These are phyloP conservation scores for Calonectria pseudoturangicola DNA, from an alignment of 2,329 filamentous ascomycete species.

Conservation along the genomic window DNA sequence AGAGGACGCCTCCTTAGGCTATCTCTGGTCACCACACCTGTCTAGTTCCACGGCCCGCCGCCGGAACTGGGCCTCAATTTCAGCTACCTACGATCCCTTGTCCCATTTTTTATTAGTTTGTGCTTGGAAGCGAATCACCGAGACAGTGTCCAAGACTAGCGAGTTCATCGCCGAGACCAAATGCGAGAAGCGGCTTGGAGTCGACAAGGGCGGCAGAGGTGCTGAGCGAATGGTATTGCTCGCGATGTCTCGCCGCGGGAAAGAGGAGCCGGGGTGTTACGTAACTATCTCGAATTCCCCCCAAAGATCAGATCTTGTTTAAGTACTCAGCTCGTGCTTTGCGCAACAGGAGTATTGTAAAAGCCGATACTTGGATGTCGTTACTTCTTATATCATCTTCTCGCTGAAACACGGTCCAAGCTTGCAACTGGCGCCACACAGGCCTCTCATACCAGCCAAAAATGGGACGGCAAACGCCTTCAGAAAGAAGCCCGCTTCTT, in stretches of 20 bases:
- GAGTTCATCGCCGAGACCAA: not conserved
- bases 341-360: not conserved
- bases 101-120: not conserved
- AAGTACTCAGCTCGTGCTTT: not conserved
- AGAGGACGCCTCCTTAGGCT: not conserved
- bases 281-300: not conserved
- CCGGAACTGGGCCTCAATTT: not conserved
- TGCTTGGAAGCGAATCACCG: not conserved
- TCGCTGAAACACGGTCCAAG: not conserved
- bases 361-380: not conserved
- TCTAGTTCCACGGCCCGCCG: not conserved
- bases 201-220: no score
- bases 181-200: not conserved
- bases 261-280: not conserved
- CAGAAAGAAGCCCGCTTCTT: constrained; percentile 18
- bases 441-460: not conserved
- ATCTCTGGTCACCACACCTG: not conserved
- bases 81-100: not conserved
- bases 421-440: no score
- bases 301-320: not conserved
- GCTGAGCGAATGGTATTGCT: not conserved
- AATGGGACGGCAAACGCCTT: not conserved
- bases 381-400: not conserved
- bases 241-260: not conserved
- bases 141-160: not conserved